Evolutionary conservation across 1,139 yeast species (phyloP), one percentile per base, ranked within the genome.

Genomic region (Geotrichum cucujoidarum): DNA sequence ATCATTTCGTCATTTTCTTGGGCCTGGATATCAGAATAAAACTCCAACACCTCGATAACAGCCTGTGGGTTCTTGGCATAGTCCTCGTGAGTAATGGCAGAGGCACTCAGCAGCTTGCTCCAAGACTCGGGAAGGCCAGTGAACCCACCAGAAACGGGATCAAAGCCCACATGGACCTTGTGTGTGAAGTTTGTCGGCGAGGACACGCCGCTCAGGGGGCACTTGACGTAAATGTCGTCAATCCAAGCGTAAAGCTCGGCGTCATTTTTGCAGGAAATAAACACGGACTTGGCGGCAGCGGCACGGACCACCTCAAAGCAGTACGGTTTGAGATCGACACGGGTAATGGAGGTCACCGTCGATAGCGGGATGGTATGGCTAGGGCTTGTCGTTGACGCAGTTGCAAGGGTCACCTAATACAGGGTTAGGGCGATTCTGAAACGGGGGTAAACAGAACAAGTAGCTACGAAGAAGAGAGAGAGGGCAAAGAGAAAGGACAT

Each of bases 201-300:
- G 5, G 76, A 72, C n/a, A 72, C 76, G 77, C 90, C 83, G 47
- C 83, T 76, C 54, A 83, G 71, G 1, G 97, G 96, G 59, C 95
- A 86, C 63, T 87, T 87, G 16, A 92, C 78, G 56, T 88, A 81
- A 56, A 90, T 86, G 14, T 88, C 84, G 65, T 92, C 97, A 54
- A 90, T 76, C 98, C 98, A 90, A 54, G 86, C 83, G 64, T 86
- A 80, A 56, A 87, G 75, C 55, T 90, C 97, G 52, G 80, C 77
- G 60, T 87, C 88, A 27, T 83, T 73, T 64, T 87, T 89, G 55
- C 92, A 77, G 1, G 90, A 78, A 40, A 90, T 80, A 57, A 79
- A 79, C 32, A 89, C 75, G 3, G 95, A 77, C 62, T 83, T 83
- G 56, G 16, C 18, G 16, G 64, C 60, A 21, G 62, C 52, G 4